Conservation (phyloP, 768 basidiomycete species). For the Neoboletus magnificus region DNA sequence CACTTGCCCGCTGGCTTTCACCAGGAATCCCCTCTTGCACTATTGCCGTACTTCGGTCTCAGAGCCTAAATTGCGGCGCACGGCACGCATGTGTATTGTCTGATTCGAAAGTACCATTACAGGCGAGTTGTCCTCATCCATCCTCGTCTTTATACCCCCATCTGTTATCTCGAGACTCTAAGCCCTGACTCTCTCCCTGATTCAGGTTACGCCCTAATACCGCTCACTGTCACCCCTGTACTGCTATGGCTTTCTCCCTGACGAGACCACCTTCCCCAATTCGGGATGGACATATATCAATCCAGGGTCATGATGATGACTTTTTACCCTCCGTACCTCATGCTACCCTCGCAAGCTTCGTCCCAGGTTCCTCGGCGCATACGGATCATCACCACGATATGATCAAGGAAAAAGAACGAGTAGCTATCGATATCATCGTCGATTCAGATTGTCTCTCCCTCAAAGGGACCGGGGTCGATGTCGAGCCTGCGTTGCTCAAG, state of each 20-base stretch:
- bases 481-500: conserved; percentile 76
- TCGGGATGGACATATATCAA: conserved; percentile 22
- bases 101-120: conserved; percentile 6
- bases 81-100: neutral
- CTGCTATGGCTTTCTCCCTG: conserved; percentile 34
- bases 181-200: neutral
- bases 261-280: conserved; percentile 34
- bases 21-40: neutral
- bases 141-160: neutral
- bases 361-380: conserved; percentile 19
- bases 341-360: conserved; percentile 35
- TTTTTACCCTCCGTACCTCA: conserved; percentile 36
- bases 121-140: neutral
- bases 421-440: conserved; percentile 74
- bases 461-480: conserved; percentile 76
- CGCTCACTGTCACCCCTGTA: conserved; percentile 8
- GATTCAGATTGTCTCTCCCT: conserved; percentile 68
- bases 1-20: neutral
- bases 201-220: conserved; percentile 8
- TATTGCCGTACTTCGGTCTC: neutral
- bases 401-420: conserved; percentile 43
- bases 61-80: neutral
- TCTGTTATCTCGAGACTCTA: neutral
- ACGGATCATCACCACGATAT: conserved; percentile 36
- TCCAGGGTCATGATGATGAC: conserved; percentile 31